Evolutionary conservation across 306 rosid species (phyloP), one percentile per base, ranked within the genome.

Genomic region (Psophocarpus tetragonolobus): DNA sequence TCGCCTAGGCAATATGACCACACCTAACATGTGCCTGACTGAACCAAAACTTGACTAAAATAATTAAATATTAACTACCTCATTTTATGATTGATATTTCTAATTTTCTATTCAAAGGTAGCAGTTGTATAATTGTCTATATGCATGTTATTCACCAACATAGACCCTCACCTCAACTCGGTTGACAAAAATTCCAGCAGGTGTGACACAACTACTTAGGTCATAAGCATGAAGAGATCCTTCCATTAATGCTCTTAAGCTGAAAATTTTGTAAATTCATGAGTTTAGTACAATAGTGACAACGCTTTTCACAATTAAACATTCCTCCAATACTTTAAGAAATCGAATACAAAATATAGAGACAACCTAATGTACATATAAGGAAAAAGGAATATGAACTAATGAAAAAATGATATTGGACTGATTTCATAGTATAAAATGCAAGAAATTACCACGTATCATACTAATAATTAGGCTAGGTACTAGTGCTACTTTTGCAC

Each of bases 171-270:
- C 98, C 97, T 94, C 96, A 84, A 92, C 95, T 69, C 98, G 88
- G 79, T 92, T 92, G 79, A 86, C 8, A 64, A 94, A 94, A 81
- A 94, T 88, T 80, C 98, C 98, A 14, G 94, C 93, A 69, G 98
- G 98, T 50, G 92, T 90, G 77, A 67, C 85, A 32, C 92, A 94
- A 71, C 64, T 79, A 44, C 20, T 82, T 53, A 97, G 98, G 77
- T 87, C 84, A 76, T 92, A 94, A 64, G 93, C 97, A 89, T 90
- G 91, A 68, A 94, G 89, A 81, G 77, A 94, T 78, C 97, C 97
- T 88, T 85, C 92, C 98, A 94, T 94, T 27, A 97, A 94, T 77
- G 90, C 83, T 65, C 97, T 92, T 84, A 94, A 77, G 76, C 98
- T 94, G 88, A 78, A 85, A 75, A 67, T 33, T 67, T 39, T 15